Evolutionary conservation across 2,329 filamentous ascomycete species (phyloP), one percentile per base, ranked within the genome.

Genomic region (Fusarium paranaense): DNA sequence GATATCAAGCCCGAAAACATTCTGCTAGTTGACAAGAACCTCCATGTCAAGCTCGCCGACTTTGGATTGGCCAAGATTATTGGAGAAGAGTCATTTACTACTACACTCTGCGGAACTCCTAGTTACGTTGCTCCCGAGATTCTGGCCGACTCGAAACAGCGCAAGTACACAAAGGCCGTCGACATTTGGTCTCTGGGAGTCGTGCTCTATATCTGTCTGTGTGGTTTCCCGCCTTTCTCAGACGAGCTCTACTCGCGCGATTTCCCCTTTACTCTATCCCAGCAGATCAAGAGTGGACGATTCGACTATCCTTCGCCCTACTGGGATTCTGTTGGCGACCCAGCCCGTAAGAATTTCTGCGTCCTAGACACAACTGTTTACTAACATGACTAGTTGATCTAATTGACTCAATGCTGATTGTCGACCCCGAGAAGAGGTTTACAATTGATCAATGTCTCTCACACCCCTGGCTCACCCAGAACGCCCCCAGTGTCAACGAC

Each of bases 1-100:
- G 97, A 99, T 78, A 98, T 99, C 84, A 98, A 98, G 83, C 96
- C 95, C 0, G 96, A 98, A 81, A 98, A 98, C 79, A 98, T 99
- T 37, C 85, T 99, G 10, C 86, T 99, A 38, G 91, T 93, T 6
- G 95, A 98, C 83, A 95, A 94, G 79, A 89, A 97, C 37, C 85
- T 98, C 32, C 92, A 92, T 68, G 92, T 98, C 73, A 99, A 99
- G 84, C 86, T 99, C 70, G 97, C 95, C 22, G 97, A 99, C 83
- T 99, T 99, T 83, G 97, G 97, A 54, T 88, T 99, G 40, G 96
- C 97, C 47, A 99, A 99, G 85, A 98, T 99, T 75, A 98, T 99
- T 75, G 97, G 97, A 72, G 97, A 99, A 82, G 95, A 98, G 81
- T 98, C 96, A 0, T 99, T 99, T 81, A 98, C 97, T 1, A 98